These are phyloP conservation scores for Fagopyrum tataricum DNA, from an alignment of 148 eudicot species.

Conservation along the genomic window DNA sequence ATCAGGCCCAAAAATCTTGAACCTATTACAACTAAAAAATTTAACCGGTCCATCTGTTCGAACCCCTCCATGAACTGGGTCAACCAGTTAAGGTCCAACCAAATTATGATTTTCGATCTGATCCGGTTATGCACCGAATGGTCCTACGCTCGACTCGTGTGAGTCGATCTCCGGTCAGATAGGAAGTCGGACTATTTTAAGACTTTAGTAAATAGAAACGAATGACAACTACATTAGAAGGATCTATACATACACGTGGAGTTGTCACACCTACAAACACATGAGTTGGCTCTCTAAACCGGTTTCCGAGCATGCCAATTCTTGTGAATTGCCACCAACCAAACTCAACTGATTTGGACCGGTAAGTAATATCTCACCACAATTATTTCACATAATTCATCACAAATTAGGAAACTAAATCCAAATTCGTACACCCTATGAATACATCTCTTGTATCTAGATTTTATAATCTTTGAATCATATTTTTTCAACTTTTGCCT, in stretches of 20 bases:
- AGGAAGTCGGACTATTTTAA: too few relatives aligned
- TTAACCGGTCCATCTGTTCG: too few relatives aligned
- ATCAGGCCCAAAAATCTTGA: too few relatives aligned
- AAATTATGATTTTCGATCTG: too few relatives aligned
- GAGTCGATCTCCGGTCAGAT: too few relatives aligned
- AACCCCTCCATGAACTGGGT: too few relatives aligned
- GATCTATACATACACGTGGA: neutral
- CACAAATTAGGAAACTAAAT: neutral
- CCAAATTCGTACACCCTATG: neutral
- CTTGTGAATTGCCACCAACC: conserved; percentile 4
- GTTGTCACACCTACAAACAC: neutral
- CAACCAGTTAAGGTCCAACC: too few relatives aligned
- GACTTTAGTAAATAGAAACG: too few relatives aligned
- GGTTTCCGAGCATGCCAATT: neutral
- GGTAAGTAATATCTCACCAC: neutral
- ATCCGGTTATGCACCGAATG: too few relatives aligned
- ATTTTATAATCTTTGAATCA: neutral
- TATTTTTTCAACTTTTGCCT: neutral
- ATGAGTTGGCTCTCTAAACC: neutral
- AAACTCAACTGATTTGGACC: neutral
- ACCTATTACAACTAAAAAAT: too few relatives aligned
- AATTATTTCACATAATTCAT: neutral
- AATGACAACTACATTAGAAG: neutral
- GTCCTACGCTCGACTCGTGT: too few relatives aligned
- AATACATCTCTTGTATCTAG: neutral